Conservation (phyloP, 2,329 filamentous ascomycete species). For the Neurospora sp. region DNA sequence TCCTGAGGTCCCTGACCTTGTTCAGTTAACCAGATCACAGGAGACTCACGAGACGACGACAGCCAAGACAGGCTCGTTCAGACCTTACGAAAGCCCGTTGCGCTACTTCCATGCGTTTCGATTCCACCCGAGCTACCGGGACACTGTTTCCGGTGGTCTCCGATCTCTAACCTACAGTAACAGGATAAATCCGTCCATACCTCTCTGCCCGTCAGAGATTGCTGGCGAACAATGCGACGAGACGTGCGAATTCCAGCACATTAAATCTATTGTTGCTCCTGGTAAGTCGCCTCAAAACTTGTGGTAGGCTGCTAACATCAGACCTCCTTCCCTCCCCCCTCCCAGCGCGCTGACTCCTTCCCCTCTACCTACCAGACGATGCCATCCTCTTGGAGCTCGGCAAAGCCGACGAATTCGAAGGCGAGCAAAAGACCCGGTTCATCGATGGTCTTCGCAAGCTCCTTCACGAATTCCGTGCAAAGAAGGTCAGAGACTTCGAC, state of each 20-base stretch:
- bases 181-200: constrained; percentile 66
- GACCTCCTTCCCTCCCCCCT: constrained; percentile 22
- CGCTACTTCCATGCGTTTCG: constrained; percentile 79
- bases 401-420: constrained; percentile 52
- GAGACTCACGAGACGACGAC: constrained; percentile 5
- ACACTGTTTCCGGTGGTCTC: constrained; percentile 64
- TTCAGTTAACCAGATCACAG: constrained; percentile 17
- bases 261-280: constrained; percentile 58
- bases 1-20: constrained; percentile 7
- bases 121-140: constrained; percentile 69
- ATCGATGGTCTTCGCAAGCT: constrained; percentile 52
- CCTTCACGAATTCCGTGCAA: constrained; percentile 48
- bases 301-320: constrained; percentile 21
- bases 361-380: constrained; percentile 47
- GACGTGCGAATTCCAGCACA: constrained; percentile 72
- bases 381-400: constrained; percentile 65
- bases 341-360: constrained; percentile 38
- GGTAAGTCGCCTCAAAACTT: constrained; percentile 50
- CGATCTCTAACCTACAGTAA: constrained; percentile 91
- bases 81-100: constrained; percentile 74
- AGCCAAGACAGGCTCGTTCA: constrained; percentile 14
- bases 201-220: constrained; percentile 69
- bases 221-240: constrained; percentile 56
- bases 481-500: constrained; percentile 55
- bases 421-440: constrained; percentile 51